phyloP scores from a whole-genome alignment of 495 filamentous ascomycete genomes.

The Penicillium cinerascens region DNA sequence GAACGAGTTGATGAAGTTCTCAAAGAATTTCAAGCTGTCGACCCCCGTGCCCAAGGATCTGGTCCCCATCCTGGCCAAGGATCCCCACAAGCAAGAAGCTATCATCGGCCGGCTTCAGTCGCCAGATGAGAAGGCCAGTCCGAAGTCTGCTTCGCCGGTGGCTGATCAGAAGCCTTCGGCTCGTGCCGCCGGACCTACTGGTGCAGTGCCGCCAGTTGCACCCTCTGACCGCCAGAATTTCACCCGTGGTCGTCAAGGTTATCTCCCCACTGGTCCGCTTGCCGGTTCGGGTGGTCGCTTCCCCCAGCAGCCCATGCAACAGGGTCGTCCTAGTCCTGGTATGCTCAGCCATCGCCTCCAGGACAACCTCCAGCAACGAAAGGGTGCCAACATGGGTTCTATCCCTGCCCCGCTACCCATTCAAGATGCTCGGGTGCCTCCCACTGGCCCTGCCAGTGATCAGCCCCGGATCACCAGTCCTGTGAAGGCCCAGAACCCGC shows the following conservation, averaged over 20 bases:
- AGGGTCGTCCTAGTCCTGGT: slow-evolving; percentile 40
- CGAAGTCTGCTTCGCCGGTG: slow-evolving; percentile 29
- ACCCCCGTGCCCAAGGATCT: slow-evolving; percentile 90
- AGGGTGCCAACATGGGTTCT: slow-evolving; percentile 40
- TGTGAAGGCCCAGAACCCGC: slow-evolving; percentile 46
- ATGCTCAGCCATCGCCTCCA: slow-evolving; percentile 53
- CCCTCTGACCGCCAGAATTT: slow-evolving; percentile 45
- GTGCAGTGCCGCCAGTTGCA: slow-evolving; percentile 29
- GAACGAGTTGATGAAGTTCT: slow-evolving; percentile 92
- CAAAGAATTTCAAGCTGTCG: slow-evolving; percentile 84
- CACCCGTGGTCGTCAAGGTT: slow-evolving; percentile 40
- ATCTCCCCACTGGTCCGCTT: slow-evolving; percentile 47
- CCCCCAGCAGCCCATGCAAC: slow-evolving; percentile 42
- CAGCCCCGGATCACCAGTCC: slow-evolving; percentile 41
- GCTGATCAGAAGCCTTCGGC: slow-evolving; percentile 37
- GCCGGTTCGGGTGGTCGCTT: slow-evolving; percentile 30
- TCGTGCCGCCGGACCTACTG: slow-evolving; percentile 28
- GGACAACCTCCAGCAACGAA: slow-evolving; percentile 55
- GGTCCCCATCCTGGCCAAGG: slow-evolving; percentile 93
- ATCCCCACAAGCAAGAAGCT: slow-evolving; percentile 83
- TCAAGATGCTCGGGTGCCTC: slow-evolving; percentile 47
- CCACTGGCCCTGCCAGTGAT: slow-evolving; percentile 48
- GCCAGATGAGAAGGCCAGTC: slow-evolving; percentile 54
- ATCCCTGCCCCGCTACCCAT: slow-evolving; percentile 56
- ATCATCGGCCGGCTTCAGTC: slow-evolving; percentile 84